phyloP scores from a whole-genome alignment of 2,329 filamentous ascomycete species.

The Talaromyces pinophilus region DNA sequence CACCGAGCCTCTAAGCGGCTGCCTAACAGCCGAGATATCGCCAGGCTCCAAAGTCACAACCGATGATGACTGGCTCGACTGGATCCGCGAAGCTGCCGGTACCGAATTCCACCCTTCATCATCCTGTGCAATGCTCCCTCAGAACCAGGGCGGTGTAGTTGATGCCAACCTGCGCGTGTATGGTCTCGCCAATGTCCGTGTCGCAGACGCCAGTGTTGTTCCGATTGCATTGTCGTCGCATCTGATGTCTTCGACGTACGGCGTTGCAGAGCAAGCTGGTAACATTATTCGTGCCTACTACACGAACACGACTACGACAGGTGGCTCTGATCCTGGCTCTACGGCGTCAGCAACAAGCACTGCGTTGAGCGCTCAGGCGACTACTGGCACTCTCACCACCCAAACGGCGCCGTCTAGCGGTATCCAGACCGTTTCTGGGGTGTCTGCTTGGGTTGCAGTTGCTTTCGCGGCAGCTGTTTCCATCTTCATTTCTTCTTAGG shows the following conservation, averaged over 20 bases:
- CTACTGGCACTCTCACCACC: not conserved
- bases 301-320: slow-evolving; percentile 20
- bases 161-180: slow-evolving; percentile 34
- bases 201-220: slow-evolving; percentile 34
- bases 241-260: slow-evolving; percentile 39
- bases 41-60: slow-evolving; percentile 29
- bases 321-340: not conserved
- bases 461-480: not conserved
- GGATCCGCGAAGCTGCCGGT: slow-evolving; percentile 26
- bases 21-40: slow-evolving; percentile 28
- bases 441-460: not conserved
- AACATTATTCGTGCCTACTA: slow-evolving; percentile 32
- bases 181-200: slow-evolving; percentile 35
- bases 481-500: not conserved
- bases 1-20: slow-evolving; percentile 28
- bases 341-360: not conserved
- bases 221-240: slow-evolving; percentile 36
- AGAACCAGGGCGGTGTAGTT: slow-evolving; percentile 31
- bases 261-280: slow-evolving; percentile 36
- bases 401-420: not conserved
- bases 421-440: not conserved
- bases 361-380: not conserved
- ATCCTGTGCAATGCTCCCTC: slow-evolving; percentile 34
- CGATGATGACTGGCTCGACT: slow-evolving; percentile 31
- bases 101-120: slow-evolving; percentile 33